Evolutionary conservation across 257 asterid genomes (phyloP), one percentile per base, ranked within the genome.

Genomic region (Orobanche coerulescens): DNA sequence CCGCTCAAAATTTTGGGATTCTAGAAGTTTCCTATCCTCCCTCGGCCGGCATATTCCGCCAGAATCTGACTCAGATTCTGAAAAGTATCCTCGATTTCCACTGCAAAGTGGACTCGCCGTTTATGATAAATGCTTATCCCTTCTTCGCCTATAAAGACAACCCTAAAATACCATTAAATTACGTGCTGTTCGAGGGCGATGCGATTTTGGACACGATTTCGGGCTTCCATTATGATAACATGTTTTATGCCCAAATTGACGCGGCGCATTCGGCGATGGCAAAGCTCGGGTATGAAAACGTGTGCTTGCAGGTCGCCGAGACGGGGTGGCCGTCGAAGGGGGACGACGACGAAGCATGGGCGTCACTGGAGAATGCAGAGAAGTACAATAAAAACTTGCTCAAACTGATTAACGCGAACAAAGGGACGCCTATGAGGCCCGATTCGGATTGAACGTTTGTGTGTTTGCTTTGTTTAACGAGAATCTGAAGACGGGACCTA

Each of bases 321-420:
- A 84, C 97, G 0, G 97, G 97, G 4, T 90, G 97, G 97, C 95
- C 97, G 47, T 84, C 95, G 24, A 82, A 81, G 24, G 97, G 97
- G 11, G 97, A 90, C 71, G 54, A 72, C 9, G 86, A 86, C 47
- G 97, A 90, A 79, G 76, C 84, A 11, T 94, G 95, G 5, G 95
- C 97, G 1, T 76, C 90, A 15, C 75, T 76, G 67, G 92, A 90
- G 5, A 84, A 90, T 30, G 97, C 97, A 19, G 67, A 71, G 71
- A 82, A 74, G 70, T 86, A 86, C 34, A 90, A 86, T 56, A 81
- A 79, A 2, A 82, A 84, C 65, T 70, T 90, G 64, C 59, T 86
- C 37, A 86, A 82, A 81, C 66, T 90, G 56, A 68, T 86, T 6
- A 22, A 70, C 7, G 61, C 72, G 68, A 86, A 81, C 63, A 86